Evolutionary conservation across 352 stramenopile species (phyloP).

Genomic region (Globisporangium okanoganense): DNA sequence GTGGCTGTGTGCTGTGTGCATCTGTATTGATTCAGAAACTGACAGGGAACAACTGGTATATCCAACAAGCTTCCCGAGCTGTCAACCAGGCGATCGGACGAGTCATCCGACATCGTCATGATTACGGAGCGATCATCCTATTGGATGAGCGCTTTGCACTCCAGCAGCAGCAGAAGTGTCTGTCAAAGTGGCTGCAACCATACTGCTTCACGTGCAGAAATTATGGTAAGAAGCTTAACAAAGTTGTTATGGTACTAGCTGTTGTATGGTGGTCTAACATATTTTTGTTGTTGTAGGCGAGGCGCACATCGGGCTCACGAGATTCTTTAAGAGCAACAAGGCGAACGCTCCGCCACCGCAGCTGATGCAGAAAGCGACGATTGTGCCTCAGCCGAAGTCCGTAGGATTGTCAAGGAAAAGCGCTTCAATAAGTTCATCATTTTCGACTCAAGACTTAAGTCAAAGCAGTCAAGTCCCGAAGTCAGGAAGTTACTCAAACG

Average conservation of each 20-base stretch:
- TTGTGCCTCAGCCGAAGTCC: constrained; percentile 26
- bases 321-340: constrained; percentile 84
- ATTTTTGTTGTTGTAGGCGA: constrained; percentile 35
- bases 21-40: constrained; percentile 57
- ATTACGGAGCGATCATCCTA: constrained; percentile 98
- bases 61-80: constrained; percentile 95
- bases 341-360: constrained; percentile 25
- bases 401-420: constrained; percentile 34
- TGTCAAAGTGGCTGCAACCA: constrained; percentile 95
- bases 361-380: constrained; percentile 14
- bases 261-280: neutral
- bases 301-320: constrained; percentile 75
- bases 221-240: constrained; percentile 41
- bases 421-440: constrained; percentile 12
- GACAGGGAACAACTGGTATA: constrained; percentile 97
- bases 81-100: constrained; percentile 99
- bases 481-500: neutral
- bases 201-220: constrained; percentile 59
- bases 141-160: constrained; percentile 96
- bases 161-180: constrained; percentile 84
- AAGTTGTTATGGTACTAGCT: neutral
- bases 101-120: constrained; percentile 97
- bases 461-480: constrained; percentile 10
- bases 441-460: neutral
- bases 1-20: neutral